Conservation (phyloP, 2,329 filamentous ascomycete genomes). For the Penicillium vulpinum region DNA sequence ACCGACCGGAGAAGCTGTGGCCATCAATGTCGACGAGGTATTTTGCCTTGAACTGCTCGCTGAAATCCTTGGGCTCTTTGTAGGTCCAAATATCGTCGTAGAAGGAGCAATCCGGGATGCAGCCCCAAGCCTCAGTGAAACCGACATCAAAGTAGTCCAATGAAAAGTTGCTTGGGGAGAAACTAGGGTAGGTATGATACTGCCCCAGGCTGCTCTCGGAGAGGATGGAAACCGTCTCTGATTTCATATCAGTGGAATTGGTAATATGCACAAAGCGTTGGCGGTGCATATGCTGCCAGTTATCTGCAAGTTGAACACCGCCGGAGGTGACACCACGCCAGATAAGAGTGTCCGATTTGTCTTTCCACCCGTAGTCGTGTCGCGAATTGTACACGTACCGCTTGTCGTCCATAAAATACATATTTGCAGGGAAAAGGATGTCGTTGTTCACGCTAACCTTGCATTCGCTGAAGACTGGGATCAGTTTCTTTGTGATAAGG, state of each 20-base stretch:
- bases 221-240: slow-evolving; percentile 28
- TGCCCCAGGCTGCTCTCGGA: slow-evolving; percentile 22
- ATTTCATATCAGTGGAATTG: slow-evolving; percentile 36
- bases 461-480: slow-evolving; percentile 68
- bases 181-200: slow-evolving; percentile 10
- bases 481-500: slow-evolving; percentile 41
- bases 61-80: slow-evolving; percentile 31
- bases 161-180: slow-evolving; percentile 28
- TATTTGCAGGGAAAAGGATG: slow-evolving; percentile 67
- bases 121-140: slow-evolving; percentile 36
- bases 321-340: slow-evolving; percentile 69
- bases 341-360: slow-evolving; percentile 57
- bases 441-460: slow-evolving; percentile 70
- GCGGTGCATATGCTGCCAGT: slow-evolving; percentile 41
- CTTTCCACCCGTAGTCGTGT: slow-evolving; percentile 59
- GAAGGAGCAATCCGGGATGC: slow-evolving; percentile 41
- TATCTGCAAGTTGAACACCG: slow-evolving; percentile 52
- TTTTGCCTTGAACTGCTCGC: slow-evolving; percentile 38
- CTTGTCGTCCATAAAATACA: slow-evolving; percentile 62
- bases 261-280: slow-evolving; percentile 39
- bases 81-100: slow-evolving; percentile 28
- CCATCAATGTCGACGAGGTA: slow-evolving; percentile 43
- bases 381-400: slow-evolving; percentile 59
- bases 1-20: slow-evolving; percentile 44
- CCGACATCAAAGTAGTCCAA: slow-evolving; percentile 40